Evolutionary conservation across 2,329 filamentous ascomycete genomes (phyloP).

Genomic region (Curvularia sp.): DNA sequence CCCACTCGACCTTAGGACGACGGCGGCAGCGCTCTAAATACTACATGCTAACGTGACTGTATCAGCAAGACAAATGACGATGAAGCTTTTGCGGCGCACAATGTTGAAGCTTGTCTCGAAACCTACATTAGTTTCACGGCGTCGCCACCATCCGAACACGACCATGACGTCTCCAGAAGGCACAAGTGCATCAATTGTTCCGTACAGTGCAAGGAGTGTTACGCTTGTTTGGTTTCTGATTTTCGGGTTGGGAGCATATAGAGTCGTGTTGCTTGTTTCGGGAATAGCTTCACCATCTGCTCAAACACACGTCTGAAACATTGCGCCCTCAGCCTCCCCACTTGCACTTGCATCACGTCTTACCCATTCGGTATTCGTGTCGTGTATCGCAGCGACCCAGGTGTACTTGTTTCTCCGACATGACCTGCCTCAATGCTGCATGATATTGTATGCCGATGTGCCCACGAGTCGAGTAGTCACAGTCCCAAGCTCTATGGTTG

Average conservation of each 20-base stretch:
- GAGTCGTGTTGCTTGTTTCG: slow-evolving; percentile 28
- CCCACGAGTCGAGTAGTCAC: neutral
- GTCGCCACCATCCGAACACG: slow-evolving; percentile 8
- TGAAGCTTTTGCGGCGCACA: slow-evolving; percentile 22
- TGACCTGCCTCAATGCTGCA: neutral
- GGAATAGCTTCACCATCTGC: slow-evolving; percentile 32
- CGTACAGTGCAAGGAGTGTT: slow-evolving; percentile 22
- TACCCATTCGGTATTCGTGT: neutral
- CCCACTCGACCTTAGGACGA: slow-evolving; percentile 11
- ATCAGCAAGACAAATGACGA: slow-evolving; percentile 8
- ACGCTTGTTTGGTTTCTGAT: slow-evolving; percentile 22
- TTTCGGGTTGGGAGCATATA: slow-evolving; percentile 15
- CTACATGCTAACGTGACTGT: neutral
- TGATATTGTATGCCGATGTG: neutral
- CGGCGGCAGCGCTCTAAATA: slow-evolving; percentile 3
- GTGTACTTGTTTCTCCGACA: slow-evolving; percentile 1
- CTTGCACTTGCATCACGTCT: slow-evolving; percentile 1
- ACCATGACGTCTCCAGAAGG: slow-evolving; percentile 4
- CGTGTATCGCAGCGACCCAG: neutral
- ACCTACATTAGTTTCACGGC: slow-evolving; percentile 36
- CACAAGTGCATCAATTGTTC: slow-evolving; percentile 8
- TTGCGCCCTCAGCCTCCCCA: slow-evolving; percentile 15
- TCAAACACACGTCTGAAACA: slow-evolving; percentile 40
- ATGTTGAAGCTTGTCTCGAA: slow-evolving; percentile 32
- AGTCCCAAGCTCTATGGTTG: neutral